Percentiles rank a stretch among this genome's conserved stretches.
phyloP scores from a whole-genome alignment of 805 yeast species.

The Cyberlindnera petersonii region DNA sequence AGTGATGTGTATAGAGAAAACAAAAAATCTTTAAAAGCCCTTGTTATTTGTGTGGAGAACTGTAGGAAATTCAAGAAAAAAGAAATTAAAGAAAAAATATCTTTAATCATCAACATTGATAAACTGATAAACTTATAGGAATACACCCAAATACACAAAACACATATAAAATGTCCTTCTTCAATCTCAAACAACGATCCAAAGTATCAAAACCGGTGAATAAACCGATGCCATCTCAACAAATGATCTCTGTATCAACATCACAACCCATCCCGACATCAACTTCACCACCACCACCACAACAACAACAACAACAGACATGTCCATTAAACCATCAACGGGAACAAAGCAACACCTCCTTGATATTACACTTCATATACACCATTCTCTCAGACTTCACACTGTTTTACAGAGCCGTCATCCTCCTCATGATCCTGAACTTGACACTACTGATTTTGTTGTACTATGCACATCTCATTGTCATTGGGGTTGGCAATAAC shows the following conservation, averaged over 20 bases:
- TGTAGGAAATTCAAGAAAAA: too few species aligned
- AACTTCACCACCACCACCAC: slow-evolving; percentile 1
- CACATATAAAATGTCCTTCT: too few species aligned
- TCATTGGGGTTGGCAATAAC: slow-evolving; percentile 8
- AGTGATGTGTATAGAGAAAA: background rate
- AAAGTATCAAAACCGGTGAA: too few species aligned
- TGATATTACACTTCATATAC: slow-evolving; percentile 7
- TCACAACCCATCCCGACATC: too few species aligned
- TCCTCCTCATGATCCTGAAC: slow-evolving; percentile 5
- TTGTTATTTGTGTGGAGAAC: background rate
- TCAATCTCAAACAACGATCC: too few species aligned
- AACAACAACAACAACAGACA: slow-evolving; percentile 1
- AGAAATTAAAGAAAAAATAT: too few species aligned
- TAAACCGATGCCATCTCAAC: too few species aligned
- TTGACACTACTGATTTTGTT: slow-evolving; percentile 4
- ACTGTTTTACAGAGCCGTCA: slow-evolving; percentile 7
- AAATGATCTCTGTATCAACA: too few species aligned
- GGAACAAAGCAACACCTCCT: background rate
- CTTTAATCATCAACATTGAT: too few species aligned
- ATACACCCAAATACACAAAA: too few species aligned
- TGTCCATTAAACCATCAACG: background rate
- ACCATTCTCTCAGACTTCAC: slow-evolving; percentile 7
- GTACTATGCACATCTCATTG: slow-evolving; percentile 6
- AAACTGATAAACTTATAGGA: too few species aligned
- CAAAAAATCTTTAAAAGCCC: too few species aligned